Base-by-base conservation (phyloP, 2,329 filamentous ascomycete species). In the Colletotrichum spaethianum region DNA sequence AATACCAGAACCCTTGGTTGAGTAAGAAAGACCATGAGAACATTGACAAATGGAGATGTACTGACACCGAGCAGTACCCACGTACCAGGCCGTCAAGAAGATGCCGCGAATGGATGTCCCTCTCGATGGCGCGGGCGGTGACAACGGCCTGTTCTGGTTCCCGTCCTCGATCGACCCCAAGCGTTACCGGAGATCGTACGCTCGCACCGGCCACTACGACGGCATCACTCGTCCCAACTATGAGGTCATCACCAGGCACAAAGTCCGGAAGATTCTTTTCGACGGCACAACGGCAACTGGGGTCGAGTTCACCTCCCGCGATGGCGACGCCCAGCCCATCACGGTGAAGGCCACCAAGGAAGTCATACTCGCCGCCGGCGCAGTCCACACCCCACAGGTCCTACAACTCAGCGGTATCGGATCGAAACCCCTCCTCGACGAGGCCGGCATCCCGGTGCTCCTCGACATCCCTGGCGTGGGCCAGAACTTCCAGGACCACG, bases 321-420 rank as follows among this genome's bases (percentile, higher is more conserved):
- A 61, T 33, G 76, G 76, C 6, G 59, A 74, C 1, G 38, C 61
- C 0, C 69, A 75, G 44, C 73, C 73, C 26, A 16, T 44, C 8
- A 63, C 26, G 5, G 75, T 79, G 26, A 67, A 66, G 8, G 79
- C 80, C 0, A 78, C 70, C 3, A 76, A 78, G 31, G 82, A 84
- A 66, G 79, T 82, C 26, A 78, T 84, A 40, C 73, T 84, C 7
- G 78, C 79, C 3, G 81, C 81, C 1, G 82, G 82, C 2, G 78
- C 80, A 6, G 74, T 79, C 8, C 77, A 80, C 72, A 85, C 76
- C 61, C 84, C 77, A 46, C 81, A 83, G 57, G 74, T 87, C 0
- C 79, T 87, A 1, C 82, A 86, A 73, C 78, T 83, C 8, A 85
- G 83, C 56, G 85, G 85, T 16, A 81, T 87, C 23, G 85, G 85